Percentiles rank a stretch among this genome's conserved stretches.
These are phyloP conservation scores for Citeromyces siamensis DNA, from an alignment of 1,139 yeast species.

Conservation along the genomic window DNA sequence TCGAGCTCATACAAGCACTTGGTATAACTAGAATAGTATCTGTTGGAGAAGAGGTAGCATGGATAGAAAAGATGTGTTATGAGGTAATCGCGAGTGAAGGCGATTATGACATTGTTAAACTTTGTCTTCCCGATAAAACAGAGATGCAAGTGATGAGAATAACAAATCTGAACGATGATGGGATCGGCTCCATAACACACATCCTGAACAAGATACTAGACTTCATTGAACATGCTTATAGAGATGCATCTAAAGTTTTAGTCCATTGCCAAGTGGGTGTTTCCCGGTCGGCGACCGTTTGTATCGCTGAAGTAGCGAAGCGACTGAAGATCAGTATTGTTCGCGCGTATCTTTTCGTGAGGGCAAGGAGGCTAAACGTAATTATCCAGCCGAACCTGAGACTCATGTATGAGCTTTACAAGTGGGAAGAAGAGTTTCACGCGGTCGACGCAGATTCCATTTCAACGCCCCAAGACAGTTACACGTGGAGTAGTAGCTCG, in stretches of 20 bases:
- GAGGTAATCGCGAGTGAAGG: conserved; percentile 12
- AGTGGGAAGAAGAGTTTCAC: conserved; percentile 48
- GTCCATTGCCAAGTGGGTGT: conserved; percentile 92
- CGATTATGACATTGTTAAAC: conserved; percentile 16
- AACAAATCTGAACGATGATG: conserved; percentile 34
- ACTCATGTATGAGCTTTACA: conserved; percentile 72
- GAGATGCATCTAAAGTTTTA: conserved; percentile 35
- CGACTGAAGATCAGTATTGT: conserved; percentile 50
- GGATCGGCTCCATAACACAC: conserved; percentile 29
- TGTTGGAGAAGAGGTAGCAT: conserved; percentile 75
- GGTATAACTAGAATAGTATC: conserved; percentile 72
- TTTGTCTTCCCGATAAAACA: conserved; percentile 12
- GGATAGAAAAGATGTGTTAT: conserved; percentile 29
- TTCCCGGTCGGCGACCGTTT: conserved; percentile 79
- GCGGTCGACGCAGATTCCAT: not conserved
- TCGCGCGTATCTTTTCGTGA: conserved; percentile 65
- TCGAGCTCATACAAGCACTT: conserved; percentile 46
- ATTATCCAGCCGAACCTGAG: conserved; percentile 86
- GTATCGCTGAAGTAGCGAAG: conserved; percentile 85
- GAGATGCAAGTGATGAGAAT: conserved; percentile 24
- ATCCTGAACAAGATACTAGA: conserved; percentile 26
- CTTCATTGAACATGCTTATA: conserved; percentile 27
- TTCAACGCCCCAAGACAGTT: not conserved
- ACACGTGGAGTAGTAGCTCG: not conserved
- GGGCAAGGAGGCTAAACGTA: conserved; percentile 77